Evolutionary conservation across 805 yeast species (phyloP), one percentile per base, ranked within the genome.

Genomic region (Candida sphagnicola): DNA sequence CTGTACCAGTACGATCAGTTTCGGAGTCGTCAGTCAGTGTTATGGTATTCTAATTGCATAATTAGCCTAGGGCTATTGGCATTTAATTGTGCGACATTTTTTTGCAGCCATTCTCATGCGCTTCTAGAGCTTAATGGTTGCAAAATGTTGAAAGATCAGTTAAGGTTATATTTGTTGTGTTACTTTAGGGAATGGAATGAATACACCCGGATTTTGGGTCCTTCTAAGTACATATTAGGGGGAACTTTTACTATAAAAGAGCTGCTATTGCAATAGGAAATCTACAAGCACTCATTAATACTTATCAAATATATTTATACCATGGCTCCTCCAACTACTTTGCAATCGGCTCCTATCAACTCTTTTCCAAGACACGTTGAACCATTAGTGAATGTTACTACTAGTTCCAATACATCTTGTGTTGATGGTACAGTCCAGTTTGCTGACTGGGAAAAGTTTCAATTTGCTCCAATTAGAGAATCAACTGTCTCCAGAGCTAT

Each of bases 401-500:
- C 24, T 14, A 19, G 18, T 16, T 15, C 56, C 14, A 47, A 51
- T 16, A 51, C 57, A 14, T 21, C 24, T 6, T 53, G 48, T 16
- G 39, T 48, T 12, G 50, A 56, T 31, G 45, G 53, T 24, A 48
- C 56, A 8, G 57, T 59, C 12, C 45, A 41, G 31, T 65, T 65
- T 41, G 68, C 67, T n/a, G 82, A 80, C 55, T 83, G 91, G 91
- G 77, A 79, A 12, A 65, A 67, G 32, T 83, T 83, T 63, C 63
- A 72, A 49, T 83, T 83, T 61, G 74, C 78, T 11, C 88, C 88
- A 40, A 83, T 83, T 51, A 72, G 89, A 43, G 91, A 83, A 64
- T 78, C 87, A 5, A 79, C 85, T 2, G 90, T 84, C 24, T 80
- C 89, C 6, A 74, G 90, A 44, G 91, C 90, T 24, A 83, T 83